A percentile compares a stretch with the other conserved stretches of the same genome.
These are phyloP conservation scores for Trametes elegans DNA, from an alignment of 768 basidiomycete species.

Conservation along the genomic window DNA sequence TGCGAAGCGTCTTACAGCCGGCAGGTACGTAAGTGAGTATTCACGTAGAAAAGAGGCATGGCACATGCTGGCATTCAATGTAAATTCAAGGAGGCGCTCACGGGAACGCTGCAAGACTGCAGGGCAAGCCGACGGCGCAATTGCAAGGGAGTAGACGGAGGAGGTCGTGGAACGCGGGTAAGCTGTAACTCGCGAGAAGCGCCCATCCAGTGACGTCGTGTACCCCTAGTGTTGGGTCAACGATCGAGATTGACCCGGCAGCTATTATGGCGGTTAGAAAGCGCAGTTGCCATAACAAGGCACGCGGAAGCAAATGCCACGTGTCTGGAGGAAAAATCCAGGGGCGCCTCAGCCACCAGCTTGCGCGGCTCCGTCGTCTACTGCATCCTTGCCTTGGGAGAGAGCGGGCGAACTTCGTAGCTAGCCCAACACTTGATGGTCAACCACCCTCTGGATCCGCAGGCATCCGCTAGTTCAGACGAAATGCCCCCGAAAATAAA, in stretches of 20 bases:
- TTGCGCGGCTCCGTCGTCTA: too few species aligned
- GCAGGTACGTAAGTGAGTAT: too few species aligned
- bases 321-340: neutral
- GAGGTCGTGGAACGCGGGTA: neutral
- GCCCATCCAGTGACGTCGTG: neutral
- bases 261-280: neutral
- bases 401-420: neutral
- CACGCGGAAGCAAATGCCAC: constrained; percentile 15
- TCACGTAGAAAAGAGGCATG: neutral
- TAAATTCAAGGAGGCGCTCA: too few species aligned
- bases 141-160: neutral
- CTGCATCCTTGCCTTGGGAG: too few species aligned
- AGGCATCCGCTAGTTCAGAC: neutral
- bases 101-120: too few species aligned
- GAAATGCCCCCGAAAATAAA: constrained; percentile 20
- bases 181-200: neutral
- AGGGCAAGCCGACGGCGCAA: neutral
- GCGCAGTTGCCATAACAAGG: neutral
- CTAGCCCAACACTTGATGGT: neutral
- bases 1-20: too few species aligned
- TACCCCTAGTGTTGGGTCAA: neutral
- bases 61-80: too few species aligned
- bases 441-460: too few species aligned
- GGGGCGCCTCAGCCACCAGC: neutral
- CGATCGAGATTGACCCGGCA: neutral